Evolutionary conservation across 768 basidiomycete genomes (phyloP).

Genomic region (Amanita fuliginea): DNA sequence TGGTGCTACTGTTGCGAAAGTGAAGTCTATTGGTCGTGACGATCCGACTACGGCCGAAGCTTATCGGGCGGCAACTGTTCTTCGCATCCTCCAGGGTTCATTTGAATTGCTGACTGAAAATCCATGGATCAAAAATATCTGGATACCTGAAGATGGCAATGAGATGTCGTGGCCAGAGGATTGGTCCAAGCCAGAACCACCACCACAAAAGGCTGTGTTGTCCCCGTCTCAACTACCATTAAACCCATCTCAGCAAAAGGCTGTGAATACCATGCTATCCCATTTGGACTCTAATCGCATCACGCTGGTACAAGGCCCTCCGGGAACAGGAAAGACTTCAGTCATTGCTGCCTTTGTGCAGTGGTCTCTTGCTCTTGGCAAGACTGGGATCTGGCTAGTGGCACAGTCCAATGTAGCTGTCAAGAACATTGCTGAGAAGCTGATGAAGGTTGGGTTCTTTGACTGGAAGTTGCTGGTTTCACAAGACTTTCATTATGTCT

Average conservation of each 20-base stretch:
- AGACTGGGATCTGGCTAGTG: constrained; percentile 61
- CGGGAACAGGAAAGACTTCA: constrained; percentile 66
- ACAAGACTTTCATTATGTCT: constrained; percentile 47
- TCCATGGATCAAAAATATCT: constrained; percentile 41
- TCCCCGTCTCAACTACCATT: constrained; percentile 11
- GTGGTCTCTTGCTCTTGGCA: constrained; percentile 26
- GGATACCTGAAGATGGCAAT: constrained; percentile 23
- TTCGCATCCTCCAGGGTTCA: constrained; percentile 31
- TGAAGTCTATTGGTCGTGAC: constrained; percentile 44
- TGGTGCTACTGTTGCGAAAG: constrained; percentile 22
- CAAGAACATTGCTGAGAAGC: constrained; percentile 81
- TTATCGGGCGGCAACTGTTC: constrained; percentile 28
- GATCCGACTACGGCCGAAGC: constrained; percentile 49
- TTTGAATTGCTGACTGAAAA: constrained; percentile 23
- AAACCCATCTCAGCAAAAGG: constrained; percentile 36
- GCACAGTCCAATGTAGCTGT: constrained; percentile 85
- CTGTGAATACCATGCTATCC: constrained; percentile 39
- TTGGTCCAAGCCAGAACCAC: constrained; percentile 16
- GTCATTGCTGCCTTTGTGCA: constrained; percentile 58
- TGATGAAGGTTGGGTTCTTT: constrained; percentile 39
- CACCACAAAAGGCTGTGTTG: not conserved
- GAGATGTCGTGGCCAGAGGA: constrained; percentile 28
- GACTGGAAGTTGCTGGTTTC: constrained; percentile 67
- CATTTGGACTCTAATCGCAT: constrained; percentile 22
- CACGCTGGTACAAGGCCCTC: constrained; percentile 42